Evolutionary conservation across 2,329 filamentous ascomycete genomes (phyloP).

Genomic region (Fusarium pseudograminearum): DNA sequence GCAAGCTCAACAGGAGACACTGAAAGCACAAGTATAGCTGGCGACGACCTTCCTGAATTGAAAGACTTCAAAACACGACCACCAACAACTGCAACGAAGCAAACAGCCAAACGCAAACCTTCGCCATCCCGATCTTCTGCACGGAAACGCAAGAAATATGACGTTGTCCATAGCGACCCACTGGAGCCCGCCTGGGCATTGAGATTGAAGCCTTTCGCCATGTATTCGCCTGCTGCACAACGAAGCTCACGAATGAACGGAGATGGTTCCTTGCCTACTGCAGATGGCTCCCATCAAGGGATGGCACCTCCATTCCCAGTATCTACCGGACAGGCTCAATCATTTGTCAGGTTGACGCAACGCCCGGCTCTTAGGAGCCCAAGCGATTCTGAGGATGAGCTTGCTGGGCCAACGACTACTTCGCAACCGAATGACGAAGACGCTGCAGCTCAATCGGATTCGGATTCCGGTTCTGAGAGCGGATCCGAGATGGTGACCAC

Average conservation of each 20-base stretch:
- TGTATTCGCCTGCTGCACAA: constrained; percentile 42
- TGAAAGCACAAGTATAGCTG: constrained; percentile 54
- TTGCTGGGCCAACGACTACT: constrained; percentile 15
- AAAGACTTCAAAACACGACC: constrained; percentile 50
- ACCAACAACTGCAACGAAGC: constrained; percentile 25
- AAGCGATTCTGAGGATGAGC: constrained; percentile 46
- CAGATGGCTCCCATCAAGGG: neutral
- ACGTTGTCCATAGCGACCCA: constrained; percentile 51
- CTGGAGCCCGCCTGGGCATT: constrained; percentile 45
- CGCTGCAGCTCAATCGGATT: constrained; percentile 47
- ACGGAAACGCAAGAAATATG: constrained; percentile 50
- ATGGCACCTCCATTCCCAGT: neutral
- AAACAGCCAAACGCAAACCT: constrained; percentile 40
- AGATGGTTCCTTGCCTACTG: constrained; percentile 1
- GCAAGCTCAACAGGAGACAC: constrained; percentile 53
- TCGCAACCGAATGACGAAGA: constrained; percentile 12
- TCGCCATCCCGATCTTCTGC: constrained; percentile 45
- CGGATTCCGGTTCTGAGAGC: constrained; percentile 55
- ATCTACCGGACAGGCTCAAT: neutral
- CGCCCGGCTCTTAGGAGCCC: constrained; percentile 25
- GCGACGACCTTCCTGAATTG: constrained; percentile 55
- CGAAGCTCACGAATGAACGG: constrained; percentile 37
- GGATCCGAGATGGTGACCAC: constrained; percentile 58
- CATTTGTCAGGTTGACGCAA: constrained; percentile 1
- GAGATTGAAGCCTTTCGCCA: constrained; percentile 19